These are phyloP conservation scores for Dipodascus geniculatus DNA, from an alignment of 805 yeast genomes.

Conservation along the genomic window DNA sequence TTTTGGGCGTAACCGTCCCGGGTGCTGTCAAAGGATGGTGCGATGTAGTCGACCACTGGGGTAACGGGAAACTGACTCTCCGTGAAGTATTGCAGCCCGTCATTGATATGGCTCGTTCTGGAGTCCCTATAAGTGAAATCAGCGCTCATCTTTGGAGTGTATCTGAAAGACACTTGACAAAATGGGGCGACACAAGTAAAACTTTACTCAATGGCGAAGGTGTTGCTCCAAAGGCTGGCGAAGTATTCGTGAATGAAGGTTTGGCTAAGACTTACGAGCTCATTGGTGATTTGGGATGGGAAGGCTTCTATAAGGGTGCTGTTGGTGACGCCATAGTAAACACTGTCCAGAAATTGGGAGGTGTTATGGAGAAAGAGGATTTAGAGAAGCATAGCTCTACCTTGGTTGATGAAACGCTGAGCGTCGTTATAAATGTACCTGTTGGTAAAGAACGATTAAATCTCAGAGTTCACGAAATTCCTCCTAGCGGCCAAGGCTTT, in stretches of 20 bases:
- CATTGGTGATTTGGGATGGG: conserved; percentile 46
- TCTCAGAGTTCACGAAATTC: conserved; percentile 61
- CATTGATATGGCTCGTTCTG: conserved; percentile 55
- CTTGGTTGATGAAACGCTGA: conserved; percentile 33
- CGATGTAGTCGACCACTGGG: conserved; percentile 60
- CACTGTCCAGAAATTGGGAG: conserved; percentile 41
- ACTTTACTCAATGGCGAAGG: conserved; percentile 25
- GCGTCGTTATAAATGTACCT: conserved; percentile 27
- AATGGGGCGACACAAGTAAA: conserved; percentile 23
- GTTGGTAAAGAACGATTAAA: conserved; percentile 39
- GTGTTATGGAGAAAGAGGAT: conserved; percentile 45
- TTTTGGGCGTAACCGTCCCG: conserved; percentile 58
- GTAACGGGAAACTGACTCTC: conserved; percentile 52
- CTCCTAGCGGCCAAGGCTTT: conserved; percentile 76
- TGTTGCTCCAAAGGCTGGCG: conserved; percentile 48
- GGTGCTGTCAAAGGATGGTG: conserved; percentile 76
- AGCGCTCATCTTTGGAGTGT: conserved; percentile 39
- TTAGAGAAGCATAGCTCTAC: conserved; percentile 45
- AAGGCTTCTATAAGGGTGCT: conserved; percentile 60
- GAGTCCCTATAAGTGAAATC: conserved; percentile 54
- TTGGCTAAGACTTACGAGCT: conserved; percentile 42
- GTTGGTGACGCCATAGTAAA: conserved; percentile 54
- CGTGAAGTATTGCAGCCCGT: conserved; percentile 35
- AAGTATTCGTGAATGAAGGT: conserved; percentile 38
- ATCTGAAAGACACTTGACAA: conserved; percentile 30